A percentile compares a stretch with the other conserved stretches of the same genome.
phyloP scores from a whole-genome alignment of 148 eudicot species.

The Suaeda aralocaspica region DNA sequence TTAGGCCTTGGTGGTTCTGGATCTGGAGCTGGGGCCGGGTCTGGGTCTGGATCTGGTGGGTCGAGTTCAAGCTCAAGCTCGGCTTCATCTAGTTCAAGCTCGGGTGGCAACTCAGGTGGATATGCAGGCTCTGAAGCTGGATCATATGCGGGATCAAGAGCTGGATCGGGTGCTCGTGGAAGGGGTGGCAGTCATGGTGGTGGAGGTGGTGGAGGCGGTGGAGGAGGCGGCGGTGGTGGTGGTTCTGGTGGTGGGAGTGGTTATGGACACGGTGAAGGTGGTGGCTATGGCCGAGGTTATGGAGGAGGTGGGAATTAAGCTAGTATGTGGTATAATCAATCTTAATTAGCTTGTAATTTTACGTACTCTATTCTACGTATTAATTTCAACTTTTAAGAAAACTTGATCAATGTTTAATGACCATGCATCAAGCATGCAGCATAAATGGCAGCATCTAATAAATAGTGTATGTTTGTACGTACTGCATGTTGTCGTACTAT shows the following conservation, averaged over 20 bases:
- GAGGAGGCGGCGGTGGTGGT: constrained; percentile 21
- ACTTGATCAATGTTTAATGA: background rate
- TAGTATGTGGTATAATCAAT: background rate
- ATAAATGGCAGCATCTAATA: no score
- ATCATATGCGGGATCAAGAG: constrained; percentile 57
- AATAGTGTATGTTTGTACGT: no score
- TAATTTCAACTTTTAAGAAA: background rate
- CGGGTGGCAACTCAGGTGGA: constrained; percentile 43
- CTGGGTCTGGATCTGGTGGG: constrained; percentile 34
- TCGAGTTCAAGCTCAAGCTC: constrained; percentile 34
- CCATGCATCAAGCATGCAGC: no score
- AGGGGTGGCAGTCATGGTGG: constrained; percentile 11
- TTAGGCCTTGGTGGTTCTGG: constrained; percentile 34
- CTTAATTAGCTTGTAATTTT: background rate
- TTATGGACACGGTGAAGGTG: constrained; percentile 22
- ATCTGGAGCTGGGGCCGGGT: constrained; percentile 35
- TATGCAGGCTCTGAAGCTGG: constrained; percentile 62
- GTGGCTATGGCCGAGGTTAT: constrained; percentile 27
- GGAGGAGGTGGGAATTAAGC: constrained; percentile 16
- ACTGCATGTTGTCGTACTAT: no score
- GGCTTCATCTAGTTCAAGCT: constrained; percentile 31
- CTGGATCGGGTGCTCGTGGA: constrained; percentile 30
- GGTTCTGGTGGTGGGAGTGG: constrained; percentile 25
- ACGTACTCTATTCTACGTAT: background rate
- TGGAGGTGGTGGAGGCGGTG: constrained; percentile 20